A percentile compares a stretch with the other conserved stretches of the same genome.
Conservation (phyloP, 2,329 filamentous ascomycete genomes). For the Cladosporium sp. region DNA sequence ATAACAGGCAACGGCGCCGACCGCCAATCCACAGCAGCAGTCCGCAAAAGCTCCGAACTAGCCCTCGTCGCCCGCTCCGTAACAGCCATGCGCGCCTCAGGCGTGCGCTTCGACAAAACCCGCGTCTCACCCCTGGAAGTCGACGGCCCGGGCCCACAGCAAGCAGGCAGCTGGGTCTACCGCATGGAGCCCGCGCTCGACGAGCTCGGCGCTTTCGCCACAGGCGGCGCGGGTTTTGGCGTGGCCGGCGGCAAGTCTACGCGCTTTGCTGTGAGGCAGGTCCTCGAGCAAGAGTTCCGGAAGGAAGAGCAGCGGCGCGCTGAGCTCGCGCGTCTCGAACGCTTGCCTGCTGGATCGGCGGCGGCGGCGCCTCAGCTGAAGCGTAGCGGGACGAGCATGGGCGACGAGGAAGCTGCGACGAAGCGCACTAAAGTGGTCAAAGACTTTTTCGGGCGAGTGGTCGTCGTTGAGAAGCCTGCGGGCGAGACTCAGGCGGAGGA, state of each 20-base stretch:
- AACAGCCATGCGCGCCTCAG: conserved; percentile 77
- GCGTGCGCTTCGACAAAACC: conserved; percentile 77
- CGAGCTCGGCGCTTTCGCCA: conserved; percentile 71
- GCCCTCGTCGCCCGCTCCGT: conserved; percentile 77
- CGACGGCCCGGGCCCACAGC: conserved; percentile 25
- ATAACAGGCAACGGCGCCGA: conserved; percentile 56
- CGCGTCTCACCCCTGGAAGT: conserved; percentile 47
- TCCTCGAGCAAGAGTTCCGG: conserved; percentile 85
- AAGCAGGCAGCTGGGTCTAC: conserved; percentile 71
- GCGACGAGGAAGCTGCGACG: neutral
- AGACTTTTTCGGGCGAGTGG: conserved; percentile 82
- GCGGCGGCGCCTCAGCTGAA: conserved; percentile 30
- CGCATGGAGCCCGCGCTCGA: conserved; percentile 95
- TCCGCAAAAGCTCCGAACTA: conserved; percentile 83
- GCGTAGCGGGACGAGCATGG: conserved; percentile 15
- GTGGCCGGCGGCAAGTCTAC: conserved; percentile 66
- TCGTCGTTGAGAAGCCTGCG: conserved; percentile 50
- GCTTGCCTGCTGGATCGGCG: conserved; percentile 55
- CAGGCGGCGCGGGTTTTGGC: conserved; percentile 54
- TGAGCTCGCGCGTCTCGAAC: conserved; percentile 64
- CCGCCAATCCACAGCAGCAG: conserved; percentile 67
- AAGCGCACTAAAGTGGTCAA: conserved; percentile 54
- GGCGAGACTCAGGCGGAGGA: conserved; percentile 38
- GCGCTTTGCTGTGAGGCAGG: conserved; percentile 89
- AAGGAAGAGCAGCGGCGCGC: conserved; percentile 69